These are phyloP conservation scores for Sarcodon aspratus DNA, from an alignment of 768 basidiomycete genomes.

Conservation along the genomic window DNA sequence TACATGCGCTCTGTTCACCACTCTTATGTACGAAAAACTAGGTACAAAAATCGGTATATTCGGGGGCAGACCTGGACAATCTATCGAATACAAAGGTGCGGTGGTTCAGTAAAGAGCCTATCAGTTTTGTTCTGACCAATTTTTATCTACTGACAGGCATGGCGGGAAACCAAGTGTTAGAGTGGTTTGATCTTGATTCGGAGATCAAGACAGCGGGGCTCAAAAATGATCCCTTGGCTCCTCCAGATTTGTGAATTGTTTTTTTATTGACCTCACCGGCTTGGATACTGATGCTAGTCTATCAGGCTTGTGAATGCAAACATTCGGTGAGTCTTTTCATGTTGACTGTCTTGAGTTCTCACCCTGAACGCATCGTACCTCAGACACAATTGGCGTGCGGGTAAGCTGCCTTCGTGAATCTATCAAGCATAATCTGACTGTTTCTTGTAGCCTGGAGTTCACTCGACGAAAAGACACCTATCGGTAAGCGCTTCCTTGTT, in stretches of 20 bases:
- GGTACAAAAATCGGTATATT: slow-evolving; percentile 41
- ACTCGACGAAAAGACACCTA: slow-evolving; percentile 18
- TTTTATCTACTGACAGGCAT: slow-evolving; percentile 15
- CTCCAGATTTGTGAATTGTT: slow-evolving; percentile 23
- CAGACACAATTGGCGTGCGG: slow-evolving; percentile 23
- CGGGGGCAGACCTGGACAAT: slow-evolving; percentile 42
- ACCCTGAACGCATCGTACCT: no score
- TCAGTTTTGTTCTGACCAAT: no score
- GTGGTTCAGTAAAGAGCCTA: no score
- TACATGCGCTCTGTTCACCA: slow-evolving; percentile 54
- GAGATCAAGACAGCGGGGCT: slow-evolving; percentile 43
- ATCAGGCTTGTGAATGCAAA: no score
- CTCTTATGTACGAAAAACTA: slow-evolving; percentile 47
- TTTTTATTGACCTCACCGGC: no score
- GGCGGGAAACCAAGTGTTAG: slow-evolving; percentile 56
- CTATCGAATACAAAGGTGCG: slow-evolving; percentile 35
- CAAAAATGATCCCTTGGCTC: slow-evolving; percentile 23
- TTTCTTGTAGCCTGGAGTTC: slow-evolving; percentile 17
- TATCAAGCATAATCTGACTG: neutral
- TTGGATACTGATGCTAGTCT: no score
- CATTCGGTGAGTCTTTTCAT: no score
- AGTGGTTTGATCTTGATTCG: slow-evolving; percentile 47
- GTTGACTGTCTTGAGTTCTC: no score
- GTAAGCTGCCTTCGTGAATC: slow-evolving; percentile 25
- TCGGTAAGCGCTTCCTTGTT: slow-evolving; percentile 12